These are phyloP conservation scores for Crassisporium funariophilum DNA, from an alignment of 768 basidiomycete species.

Conservation along the genomic window DNA sequence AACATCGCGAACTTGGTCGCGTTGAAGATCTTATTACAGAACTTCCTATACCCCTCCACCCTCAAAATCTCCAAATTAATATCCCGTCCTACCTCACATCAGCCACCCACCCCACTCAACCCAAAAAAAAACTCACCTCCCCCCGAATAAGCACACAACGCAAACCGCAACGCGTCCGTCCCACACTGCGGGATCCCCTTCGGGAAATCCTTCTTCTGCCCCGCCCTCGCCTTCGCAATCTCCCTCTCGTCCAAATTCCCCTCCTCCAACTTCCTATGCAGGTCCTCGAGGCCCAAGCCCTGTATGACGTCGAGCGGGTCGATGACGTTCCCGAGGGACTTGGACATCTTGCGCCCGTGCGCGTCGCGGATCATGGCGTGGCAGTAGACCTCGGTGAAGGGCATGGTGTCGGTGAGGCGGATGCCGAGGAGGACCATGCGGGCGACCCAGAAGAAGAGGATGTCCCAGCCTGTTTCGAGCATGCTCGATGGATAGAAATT, in stretches of 20 bases:
- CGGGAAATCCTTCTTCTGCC: constrained; percentile 99
- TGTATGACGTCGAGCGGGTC: constrained; percentile 95
- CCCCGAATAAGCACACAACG: constrained; percentile 90
- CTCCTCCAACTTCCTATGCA: constrained; percentile 84
- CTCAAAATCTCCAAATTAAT: constrained; percentile 96
- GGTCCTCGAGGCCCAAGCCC: constrained; percentile 73
- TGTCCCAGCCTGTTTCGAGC: constrained; percentile 99
- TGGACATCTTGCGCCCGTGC: constrained; percentile 98
- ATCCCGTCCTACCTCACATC: constrained; percentile 69
- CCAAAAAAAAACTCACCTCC: constrained; percentile 54
- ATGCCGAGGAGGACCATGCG: constrained; percentile 96
- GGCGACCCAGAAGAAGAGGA: constrained; percentile 99
- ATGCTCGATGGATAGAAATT: constrained; percentile 88
- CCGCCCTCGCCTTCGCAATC: constrained; percentile 84
- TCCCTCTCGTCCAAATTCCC: constrained; percentile 96
- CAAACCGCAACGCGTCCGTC: constrained; percentile 94
- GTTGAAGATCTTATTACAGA: constrained; percentile 99
- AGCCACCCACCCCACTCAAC: background rate
- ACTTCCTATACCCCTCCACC: constrained; percentile 98
- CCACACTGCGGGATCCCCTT: constrained; percentile 99
- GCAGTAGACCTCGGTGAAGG: constrained; percentile 94
- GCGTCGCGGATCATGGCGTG: constrained; percentile 99
- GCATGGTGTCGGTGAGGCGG: constrained; percentile 86
- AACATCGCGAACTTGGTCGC: constrained; percentile 99
- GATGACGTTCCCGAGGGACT: constrained; percentile 96